phyloP scores from a whole-genome alignment of 2,329 filamentous ascomycete genomes.

The Xylaria sp. region DNA sequence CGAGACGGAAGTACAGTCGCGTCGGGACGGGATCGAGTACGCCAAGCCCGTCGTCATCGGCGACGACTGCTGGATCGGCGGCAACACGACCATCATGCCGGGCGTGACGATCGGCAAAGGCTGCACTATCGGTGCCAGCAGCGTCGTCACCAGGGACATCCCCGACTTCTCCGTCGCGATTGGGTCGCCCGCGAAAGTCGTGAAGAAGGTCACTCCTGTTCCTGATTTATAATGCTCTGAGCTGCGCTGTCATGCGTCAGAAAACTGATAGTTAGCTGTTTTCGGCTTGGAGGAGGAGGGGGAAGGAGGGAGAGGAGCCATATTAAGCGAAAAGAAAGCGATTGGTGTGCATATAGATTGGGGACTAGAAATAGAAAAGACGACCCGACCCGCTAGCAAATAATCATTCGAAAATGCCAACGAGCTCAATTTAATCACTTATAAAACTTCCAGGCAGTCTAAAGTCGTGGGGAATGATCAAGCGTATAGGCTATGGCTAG shows the following conservation, averaged over 20 bases:
- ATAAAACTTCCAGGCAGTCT: no score
- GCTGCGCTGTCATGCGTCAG: no score
- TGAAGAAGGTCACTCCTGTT: constrained; percentile 57
- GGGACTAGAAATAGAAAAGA: constrained; percentile 1
- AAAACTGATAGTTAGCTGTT: background rate
- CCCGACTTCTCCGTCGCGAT: constrained; percentile 61
- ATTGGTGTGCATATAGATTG: constrained; percentile 3
- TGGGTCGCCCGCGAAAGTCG: constrained; percentile 61
- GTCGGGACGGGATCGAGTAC: constrained; percentile 61
- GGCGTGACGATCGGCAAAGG: constrained; percentile 62
- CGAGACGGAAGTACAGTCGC: constrained; percentile 69
- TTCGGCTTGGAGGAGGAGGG: no score
- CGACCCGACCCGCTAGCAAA: no score
- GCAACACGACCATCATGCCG: constrained; percentile 61
- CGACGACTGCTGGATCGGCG: constrained; percentile 68
- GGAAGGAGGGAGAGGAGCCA: background rate
- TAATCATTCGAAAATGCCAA: background rate
- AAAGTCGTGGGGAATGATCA: no score
- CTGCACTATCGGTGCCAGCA: constrained; percentile 62
- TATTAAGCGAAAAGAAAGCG: background rate
- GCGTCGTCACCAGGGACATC: constrained; percentile 62
- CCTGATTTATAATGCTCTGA: constrained; percentile 47
- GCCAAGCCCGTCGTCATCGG: constrained; percentile 60
- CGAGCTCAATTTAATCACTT: background rate
- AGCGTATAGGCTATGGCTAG: no score